Evolutionary conservation across 495 filamentous ascomycete species (phyloP).

Genomic region (Annulohypoxylon stygium): DNA sequence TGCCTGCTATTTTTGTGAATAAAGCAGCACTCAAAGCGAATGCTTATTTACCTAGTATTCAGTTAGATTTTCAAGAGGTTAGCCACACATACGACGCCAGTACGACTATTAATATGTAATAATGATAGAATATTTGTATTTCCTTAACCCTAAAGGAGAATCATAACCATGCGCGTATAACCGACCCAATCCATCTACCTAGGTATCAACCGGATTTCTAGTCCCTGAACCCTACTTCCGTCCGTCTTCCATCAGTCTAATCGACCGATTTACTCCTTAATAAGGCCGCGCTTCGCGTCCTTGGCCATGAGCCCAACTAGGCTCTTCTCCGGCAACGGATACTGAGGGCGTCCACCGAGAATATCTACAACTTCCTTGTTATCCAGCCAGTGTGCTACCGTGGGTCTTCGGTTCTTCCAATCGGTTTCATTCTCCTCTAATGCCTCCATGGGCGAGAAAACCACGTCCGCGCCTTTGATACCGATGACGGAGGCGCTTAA

Average conservation of each 20-base stretch:
- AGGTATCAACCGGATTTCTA: slow-evolving; percentile 32
- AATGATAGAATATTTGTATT: background rate
- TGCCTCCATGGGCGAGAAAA: slow-evolving; percentile 82
- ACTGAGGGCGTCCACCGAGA: slow-evolving; percentile 76
- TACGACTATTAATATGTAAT: background rate
- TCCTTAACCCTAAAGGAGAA: slow-evolving; percentile 5
- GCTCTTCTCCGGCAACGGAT: slow-evolving; percentile 58
- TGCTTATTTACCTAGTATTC: too few species aligned
- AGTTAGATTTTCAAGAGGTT: background rate
- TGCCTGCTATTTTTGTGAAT: too few species aligned
- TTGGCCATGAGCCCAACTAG: slow-evolving; percentile 64
- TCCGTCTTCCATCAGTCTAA: background rate
- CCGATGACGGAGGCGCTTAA: slow-evolving; percentile 86
- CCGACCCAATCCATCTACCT: slow-evolving; percentile 36
- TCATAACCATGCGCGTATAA: slow-evolving; percentile 36
- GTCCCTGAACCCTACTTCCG: slow-evolving; percentile 15
- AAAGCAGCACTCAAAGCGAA: too few species aligned
- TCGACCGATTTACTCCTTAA: slow-evolving; percentile 15
- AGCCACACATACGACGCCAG: background rate
- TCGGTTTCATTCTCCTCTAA: slow-evolving; percentile 89
- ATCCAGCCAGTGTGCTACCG: slow-evolving; percentile 84
- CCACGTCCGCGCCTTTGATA: slow-evolving; percentile 88
- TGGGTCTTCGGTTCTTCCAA: slow-evolving; percentile 90
- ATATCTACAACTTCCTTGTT: slow-evolving; percentile 87
- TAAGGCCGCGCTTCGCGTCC: slow-evolving; percentile 66